A percentile compares a stretch with the other conserved stretches of the same genome.
phyloP scores from a whole-genome alignment of 768 basidiomycete genomes.

The Leccinellum luteum region DNA sequence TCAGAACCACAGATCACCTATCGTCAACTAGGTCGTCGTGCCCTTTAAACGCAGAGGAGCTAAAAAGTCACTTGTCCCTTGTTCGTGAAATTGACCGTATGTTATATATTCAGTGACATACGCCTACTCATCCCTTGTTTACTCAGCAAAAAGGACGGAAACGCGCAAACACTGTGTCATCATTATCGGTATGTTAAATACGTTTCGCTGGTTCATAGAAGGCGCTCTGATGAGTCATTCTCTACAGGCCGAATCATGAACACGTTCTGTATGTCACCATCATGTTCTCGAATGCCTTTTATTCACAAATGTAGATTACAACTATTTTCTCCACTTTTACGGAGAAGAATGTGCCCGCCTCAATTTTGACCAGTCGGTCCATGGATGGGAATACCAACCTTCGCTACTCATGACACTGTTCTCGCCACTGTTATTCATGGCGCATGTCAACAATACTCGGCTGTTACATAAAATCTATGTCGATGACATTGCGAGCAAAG shows the following conservation, averaged over 20 bases:
- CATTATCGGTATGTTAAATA: conserved; percentile 16
- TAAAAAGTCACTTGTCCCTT: conserved; percentile 23
- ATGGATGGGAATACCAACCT: too few species aligned
- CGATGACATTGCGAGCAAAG: conserved; percentile 41
- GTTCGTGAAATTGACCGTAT: conserved; percentile 25
- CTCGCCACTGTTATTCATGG: conserved; percentile 47
- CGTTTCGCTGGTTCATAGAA: not conserved
- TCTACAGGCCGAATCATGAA: conserved; percentile 30
- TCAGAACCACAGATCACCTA: conserved; percentile 18
- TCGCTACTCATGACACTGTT: too few species aligned
- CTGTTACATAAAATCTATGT: conserved; percentile 49
- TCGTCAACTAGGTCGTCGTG: conserved; percentile 27
- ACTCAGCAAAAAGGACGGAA: conserved; percentile 9
- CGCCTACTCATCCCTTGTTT: not conserved
- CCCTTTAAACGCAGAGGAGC: conserved; percentile 13
- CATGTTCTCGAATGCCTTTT: not conserved
- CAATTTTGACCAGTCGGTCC: too few species aligned
- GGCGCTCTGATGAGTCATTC: not conserved
- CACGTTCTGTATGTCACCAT: conserved; percentile 23
- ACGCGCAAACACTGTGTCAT: conserved; percentile 15
- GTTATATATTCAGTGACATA: not conserved
- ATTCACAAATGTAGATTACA: conserved; percentile 26
- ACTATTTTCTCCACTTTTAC: conserved; percentile 40
- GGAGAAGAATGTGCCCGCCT: too few species aligned
- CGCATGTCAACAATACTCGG: conserved; percentile 45